Conservation (phyloP, 2,329 filamentous ascomycete genomes). For the Penicillium sp. region DNA sequence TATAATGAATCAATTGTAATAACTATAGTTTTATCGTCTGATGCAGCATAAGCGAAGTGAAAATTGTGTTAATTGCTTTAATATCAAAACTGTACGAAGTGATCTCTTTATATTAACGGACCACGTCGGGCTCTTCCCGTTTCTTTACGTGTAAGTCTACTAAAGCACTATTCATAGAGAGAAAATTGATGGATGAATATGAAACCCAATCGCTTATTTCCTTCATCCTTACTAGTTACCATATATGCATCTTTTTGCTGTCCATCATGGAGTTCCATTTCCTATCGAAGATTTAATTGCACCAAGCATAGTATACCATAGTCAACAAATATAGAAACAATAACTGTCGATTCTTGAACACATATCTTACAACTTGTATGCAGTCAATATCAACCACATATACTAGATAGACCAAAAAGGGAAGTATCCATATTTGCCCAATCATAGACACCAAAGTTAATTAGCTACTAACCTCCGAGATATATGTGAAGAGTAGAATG, state of each 20-base stretch:
- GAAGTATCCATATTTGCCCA: conserved; percentile 54
- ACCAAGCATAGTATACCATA: conserved; percentile 34
- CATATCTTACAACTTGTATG: conserved; percentile 47
- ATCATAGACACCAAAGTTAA: conserved; percentile 52
- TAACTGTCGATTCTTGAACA: conserved; percentile 36
- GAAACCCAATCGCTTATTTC: conserved; percentile 38
- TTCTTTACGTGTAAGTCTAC: background rate
- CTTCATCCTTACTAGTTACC: conserved; percentile 31
- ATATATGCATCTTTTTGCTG: conserved; percentile 30
- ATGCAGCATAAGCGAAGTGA: background rate
- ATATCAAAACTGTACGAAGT: background rate
- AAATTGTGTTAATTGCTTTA: background rate
- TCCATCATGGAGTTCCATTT: conserved; percentile 34
- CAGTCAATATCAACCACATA: conserved; percentile 46
- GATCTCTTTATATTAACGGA: background rate
- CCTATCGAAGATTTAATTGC: conserved; percentile 28
- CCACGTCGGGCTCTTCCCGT: background rate
- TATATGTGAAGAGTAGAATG: conserved; percentile 28
- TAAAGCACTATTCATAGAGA: background rate
- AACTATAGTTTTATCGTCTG: too few relatives aligned
- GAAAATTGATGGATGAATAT: conserved; percentile 31
- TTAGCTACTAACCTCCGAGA: conserved; percentile 43
- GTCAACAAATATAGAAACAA: conserved; percentile 33
- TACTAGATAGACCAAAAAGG: conserved; percentile 53
- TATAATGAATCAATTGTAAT: background rate